A percentile compares a stretch with the other conserved stretches of the same genome.
Evolutionary conservation across 1,139 yeast genomes (phyloP).

Genomic region (Yueomyces sp.): DNA sequence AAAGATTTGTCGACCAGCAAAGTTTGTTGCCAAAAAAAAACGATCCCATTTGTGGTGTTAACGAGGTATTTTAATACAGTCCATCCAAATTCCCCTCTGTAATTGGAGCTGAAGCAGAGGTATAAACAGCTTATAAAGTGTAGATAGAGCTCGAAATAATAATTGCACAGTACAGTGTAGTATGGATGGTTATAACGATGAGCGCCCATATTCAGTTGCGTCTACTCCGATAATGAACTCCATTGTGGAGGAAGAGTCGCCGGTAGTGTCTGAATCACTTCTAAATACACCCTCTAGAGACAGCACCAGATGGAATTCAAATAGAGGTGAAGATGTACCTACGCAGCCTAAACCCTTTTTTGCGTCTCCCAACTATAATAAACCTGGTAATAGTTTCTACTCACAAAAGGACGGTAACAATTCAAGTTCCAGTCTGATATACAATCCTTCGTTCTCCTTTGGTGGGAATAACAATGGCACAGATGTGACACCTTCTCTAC

Average conservation of each 20-base stretch:
- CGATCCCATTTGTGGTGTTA: too few relatives aligned
- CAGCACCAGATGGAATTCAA: conserved; percentile 3
- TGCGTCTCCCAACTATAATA: conserved; percentile 6
- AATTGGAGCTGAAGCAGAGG: too few relatives aligned
- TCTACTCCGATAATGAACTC: conserved; percentile 18
- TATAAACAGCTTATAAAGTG: too few relatives aligned
- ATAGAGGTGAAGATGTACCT: not conserved
- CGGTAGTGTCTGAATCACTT: conserved; percentile 6
- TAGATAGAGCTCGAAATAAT: too few relatives aligned
- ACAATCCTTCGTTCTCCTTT: conserved; percentile 21
- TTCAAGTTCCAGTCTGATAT: conserved; percentile 24
- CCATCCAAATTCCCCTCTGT: too few relatives aligned
- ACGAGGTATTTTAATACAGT: too few relatives aligned
- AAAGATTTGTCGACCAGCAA: too few relatives aligned
- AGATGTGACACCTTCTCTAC: not conserved
- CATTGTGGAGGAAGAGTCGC: conserved; percentile 15
- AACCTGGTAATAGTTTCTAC: conserved; percentile 15
- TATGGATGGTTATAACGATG: not conserved
- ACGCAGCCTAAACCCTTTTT: not conserved
- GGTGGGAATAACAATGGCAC: conserved; percentile 10
- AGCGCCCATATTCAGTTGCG: conserved; percentile 2
- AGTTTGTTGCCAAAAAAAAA: too few relatives aligned
- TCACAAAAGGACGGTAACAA: conserved; percentile 18
- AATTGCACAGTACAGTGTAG: too few relatives aligned
- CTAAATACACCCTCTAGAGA: conserved; percentile 9